A percentile compares a stretch with the other conserved stretches of the same genome.
phyloP scores from a whole-genome alignment of 1,139 yeast genomes.

The Fermentozyma sake region DNA sequence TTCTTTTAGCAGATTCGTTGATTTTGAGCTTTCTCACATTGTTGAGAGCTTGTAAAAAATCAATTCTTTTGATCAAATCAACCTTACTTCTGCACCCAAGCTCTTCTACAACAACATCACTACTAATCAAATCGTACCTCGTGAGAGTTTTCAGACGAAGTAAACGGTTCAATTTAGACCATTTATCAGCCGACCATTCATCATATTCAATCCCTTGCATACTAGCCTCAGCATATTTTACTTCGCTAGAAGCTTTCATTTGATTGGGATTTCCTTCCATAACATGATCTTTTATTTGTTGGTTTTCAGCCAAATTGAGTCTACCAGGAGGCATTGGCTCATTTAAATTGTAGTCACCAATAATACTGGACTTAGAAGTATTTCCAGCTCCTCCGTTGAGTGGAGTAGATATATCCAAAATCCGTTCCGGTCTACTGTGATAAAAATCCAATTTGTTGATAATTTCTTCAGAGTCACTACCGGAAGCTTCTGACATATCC shows the following conservation, averaged over 20 bases:
- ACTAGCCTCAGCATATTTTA: no score
- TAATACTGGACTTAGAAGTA: no score
- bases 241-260: no score
- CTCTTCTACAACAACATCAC: slow-evolving; percentile 7
- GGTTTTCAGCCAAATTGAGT: no score
- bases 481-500: slow-evolving; percentile 3
- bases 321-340: no score
- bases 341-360: no score
- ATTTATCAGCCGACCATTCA: slow-evolving; percentile 6
- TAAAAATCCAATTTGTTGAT: slow-evolving; percentile 5
- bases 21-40: no score
- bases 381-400: neutral
- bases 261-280: no score
- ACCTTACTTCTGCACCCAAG: slow-evolving; percentile 8
- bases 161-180: slow-evolving; percentile 12
- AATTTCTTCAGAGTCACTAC: slow-evolving; percentile 10
- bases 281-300: no score
- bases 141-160: slow-evolving; percentile 10
- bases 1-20: no score
- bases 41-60: no score
- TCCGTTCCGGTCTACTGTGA: slow-evolving; percentile 7
- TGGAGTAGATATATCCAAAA: slow-evolving; percentile 11
- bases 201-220: no score
- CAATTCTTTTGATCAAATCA: slow-evolving; percentile 11
- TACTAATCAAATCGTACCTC: slow-evolving; percentile 11